Base-by-base conservation (phyloP, 2,329 filamentous ascomycete genomes). In the Aspergillus jensenii region DNA sequence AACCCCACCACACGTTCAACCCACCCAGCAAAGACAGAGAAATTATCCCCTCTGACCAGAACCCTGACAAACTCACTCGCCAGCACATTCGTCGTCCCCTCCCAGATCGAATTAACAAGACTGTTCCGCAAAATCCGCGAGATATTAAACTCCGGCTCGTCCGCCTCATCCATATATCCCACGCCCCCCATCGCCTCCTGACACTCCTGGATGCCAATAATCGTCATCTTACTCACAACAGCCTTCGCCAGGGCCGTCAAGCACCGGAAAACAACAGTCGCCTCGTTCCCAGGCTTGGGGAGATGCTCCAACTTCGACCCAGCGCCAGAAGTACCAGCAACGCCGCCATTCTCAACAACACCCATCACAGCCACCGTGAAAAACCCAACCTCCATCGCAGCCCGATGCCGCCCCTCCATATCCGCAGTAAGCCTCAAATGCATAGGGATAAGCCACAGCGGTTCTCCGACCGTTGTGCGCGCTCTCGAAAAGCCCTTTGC, bases 71-170 rank as follows among this genome's bases (percentile, higher is more conserved):
- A 50, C 44, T 58, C 56, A 31, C 56, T 58, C 37, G 84, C 84
- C 55, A 91, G 78, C 6, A 91, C 86, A 65, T 90, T 87, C 0
- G 87, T 90, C 0, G 89, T 91, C 1, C 88, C 87, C 71, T 90
- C 87, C 86, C 87, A 90, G 49, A 91, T 88, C 2, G 72, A 72
- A 49, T 78, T 74, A 1, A 81, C 79, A 7, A 79, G 74, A 2
- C 81, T 84, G 64, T 91, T 88, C 7, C 89, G 82, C 65, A 86
- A 85, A 1, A 90, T 76, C 6, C 87, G 81, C 0, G 87, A 82
- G 3, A 91, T 75, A 65, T 91, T 91, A 57, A 90, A 76, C 39
- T 85, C 81, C 50, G 86, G 84, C 58, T 85, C 83, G 58, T 75
- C 70, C 7, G 71, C 55, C 50, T 75, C 73, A 44, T 76, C 73